These are phyloP conservation scores for Cryptococcus floricola DNA, from an alignment of 1,284 basidiomycete species.

Conservation along the genomic window DNA sequence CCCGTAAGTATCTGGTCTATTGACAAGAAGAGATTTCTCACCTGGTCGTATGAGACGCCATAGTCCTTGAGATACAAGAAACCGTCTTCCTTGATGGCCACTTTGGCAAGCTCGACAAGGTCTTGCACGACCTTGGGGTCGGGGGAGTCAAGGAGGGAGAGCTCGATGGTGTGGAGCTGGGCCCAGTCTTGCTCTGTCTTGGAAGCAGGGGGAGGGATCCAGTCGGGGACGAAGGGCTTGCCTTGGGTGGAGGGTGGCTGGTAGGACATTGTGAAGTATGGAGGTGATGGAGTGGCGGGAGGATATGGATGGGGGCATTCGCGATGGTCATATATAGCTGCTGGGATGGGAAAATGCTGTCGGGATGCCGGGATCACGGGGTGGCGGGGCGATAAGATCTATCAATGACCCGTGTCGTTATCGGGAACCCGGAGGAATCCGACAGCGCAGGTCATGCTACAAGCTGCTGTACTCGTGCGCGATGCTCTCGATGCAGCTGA, in stretches of 20 bases:
- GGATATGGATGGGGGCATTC: neutral
- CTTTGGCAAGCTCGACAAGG: constrained; percentile 15
- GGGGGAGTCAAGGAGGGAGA: constrained; percentile 19
- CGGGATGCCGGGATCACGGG: too few species aligned
- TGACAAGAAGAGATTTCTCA: neutral
- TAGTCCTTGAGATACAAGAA: constrained; percentile 25
- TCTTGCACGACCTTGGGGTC: constrained; percentile 20
- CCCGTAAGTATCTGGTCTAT: neutral
- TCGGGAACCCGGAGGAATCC: neutral
- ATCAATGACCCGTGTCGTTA: too few species aligned
- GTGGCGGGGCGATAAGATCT: too few species aligned
- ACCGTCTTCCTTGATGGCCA: constrained; percentile 20
- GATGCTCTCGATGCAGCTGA: too few species aligned
- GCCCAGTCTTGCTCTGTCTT: constrained; percentile 20
- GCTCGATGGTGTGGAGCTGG: constrained; percentile 24
- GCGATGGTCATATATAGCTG: neutral
- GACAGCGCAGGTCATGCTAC: too few species aligned
- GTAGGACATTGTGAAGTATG: neutral
- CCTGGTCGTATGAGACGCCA: constrained; percentile 20
- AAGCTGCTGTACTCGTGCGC: too few species aligned
- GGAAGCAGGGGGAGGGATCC: constrained; percentile 19
- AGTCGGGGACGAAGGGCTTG: constrained; percentile 18
- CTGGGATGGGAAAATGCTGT: neutral
- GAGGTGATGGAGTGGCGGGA: neutral
- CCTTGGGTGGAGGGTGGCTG: neutral